phyloP scores from a whole-genome alignment of 805 yeast species.

The Kluyveromyces lactis region DNA sequence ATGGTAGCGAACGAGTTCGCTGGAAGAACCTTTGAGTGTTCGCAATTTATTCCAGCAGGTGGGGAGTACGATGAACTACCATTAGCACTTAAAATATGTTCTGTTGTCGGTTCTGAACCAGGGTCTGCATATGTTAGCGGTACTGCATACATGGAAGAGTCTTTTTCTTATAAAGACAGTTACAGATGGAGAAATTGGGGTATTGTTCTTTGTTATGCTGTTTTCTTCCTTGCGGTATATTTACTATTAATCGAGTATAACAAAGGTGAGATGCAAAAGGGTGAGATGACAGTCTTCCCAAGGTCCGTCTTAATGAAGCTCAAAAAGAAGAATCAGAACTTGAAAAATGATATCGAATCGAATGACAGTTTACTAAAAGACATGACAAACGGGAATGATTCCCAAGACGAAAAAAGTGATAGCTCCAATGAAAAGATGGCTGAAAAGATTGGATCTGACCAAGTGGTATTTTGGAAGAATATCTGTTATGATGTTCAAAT shows the following conservation, averaged over 20 bases:
- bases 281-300: constrained; percentile 53
- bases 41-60: constrained; percentile 35
- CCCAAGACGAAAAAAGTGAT: constrained; percentile 9
- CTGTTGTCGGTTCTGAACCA: constrained; percentile 41
- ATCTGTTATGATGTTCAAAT: constrained; percentile 58
- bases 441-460: constrained; percentile 26
- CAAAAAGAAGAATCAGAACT: constrained; percentile 13
- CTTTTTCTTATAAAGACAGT: constrained; percentile 34
- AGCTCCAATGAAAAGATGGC: constrained; percentile 7
- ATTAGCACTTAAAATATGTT: constrained; percentile 33
- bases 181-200: constrained; percentile 59
- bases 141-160: constrained; percentile 31
- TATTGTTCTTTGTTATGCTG: constrained; percentile 41
- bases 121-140: constrained; percentile 43
- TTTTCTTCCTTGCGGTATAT: constrained; percentile 45
- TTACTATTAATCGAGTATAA: constrained; percentile 42
- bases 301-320: constrained; percentile 37
- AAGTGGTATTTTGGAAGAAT: constrained; percentile 64
- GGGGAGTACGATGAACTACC: constrained; percentile 30
- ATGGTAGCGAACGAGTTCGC: constrained; percentile 38
- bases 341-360: constrained; percentile 11
- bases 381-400: neutral
- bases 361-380: constrained; percentile 8
- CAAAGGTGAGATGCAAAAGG: constrained; percentile 48
- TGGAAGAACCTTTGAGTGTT: constrained; percentile 30